Base-by-base conservation (phyloP, 1,284 basidiomycete species). In the Sanguinoderma infundibulare region DNA sequence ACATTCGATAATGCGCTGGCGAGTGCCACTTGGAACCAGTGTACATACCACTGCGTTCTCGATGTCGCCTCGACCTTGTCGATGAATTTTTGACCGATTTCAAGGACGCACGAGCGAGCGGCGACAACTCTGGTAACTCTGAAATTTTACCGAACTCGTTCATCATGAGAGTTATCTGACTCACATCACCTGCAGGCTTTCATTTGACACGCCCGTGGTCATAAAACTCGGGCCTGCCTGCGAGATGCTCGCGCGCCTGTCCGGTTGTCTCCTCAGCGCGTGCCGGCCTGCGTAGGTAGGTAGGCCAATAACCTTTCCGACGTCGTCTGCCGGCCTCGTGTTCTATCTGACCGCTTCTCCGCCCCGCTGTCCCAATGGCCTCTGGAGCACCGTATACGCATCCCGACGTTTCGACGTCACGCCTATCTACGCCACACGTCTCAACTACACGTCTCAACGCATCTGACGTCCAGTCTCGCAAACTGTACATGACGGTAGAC, bases 141-240 rank as follows among this genome's bases (percentile, higher is more conserved):
- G 32, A 24, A 47, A 36, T 40, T 53, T 60, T 61, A 15, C 51
- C 54, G 57, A 59, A 52, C 52, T 36, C 65, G 49, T 42, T 39
- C 60, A 58, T 59, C 22, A 46, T 57, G 44, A 47, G 53, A 38
- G 39, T 35, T 35, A 49, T 62, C 59, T 59, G 57, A 57, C 60
- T 62, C 65, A 55, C 57, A 61, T 63, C 60, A 54, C 65, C 65
- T 66, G 65, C 65, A 63, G 65, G 65, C 39, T 61, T 66, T 63
- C 65, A 66, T 63, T 66, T 61, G 30, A 51, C 49, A 57, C 55
- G 55, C 57, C 57, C 54, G 59, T 54, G 55, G 59, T 38, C 50
- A 59, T 57, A 60, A 46, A 47, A n/a, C 61, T 49, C 61, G 55
- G 59, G 34, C 60, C 61, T 61, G 58, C 55, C 47, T 47, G 32